Percentiles rank a stretch among this genome's conserved stretches.
Evolutionary conservation across 2,329 filamentous ascomycete genomes (phyloP).

Genomic region (Exophiala dermatitidis): DNA sequence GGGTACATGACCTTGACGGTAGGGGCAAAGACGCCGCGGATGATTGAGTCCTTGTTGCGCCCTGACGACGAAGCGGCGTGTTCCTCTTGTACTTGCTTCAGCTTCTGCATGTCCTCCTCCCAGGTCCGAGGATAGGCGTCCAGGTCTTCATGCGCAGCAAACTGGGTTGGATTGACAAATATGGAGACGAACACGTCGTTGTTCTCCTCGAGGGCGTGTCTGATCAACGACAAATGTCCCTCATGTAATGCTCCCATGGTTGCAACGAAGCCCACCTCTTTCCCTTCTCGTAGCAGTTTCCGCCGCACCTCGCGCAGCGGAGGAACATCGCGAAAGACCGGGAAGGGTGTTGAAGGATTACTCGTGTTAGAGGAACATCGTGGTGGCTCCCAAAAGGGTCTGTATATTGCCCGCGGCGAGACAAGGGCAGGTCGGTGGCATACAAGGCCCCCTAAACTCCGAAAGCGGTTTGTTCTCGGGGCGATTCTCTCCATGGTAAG

Average conservation of each 20-base stretch:
- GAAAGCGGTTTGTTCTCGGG: slow-evolving; percentile 1
- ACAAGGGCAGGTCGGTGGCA: background rate
- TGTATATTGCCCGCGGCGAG: background rate
- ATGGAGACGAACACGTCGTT: slow-evolving; percentile 83
- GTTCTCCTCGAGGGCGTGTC: slow-evolving; percentile 74
- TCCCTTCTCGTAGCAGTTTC: slow-evolving; percentile 57
- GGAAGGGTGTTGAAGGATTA: slow-evolving; percentile 42
- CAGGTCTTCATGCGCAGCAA: slow-evolving; percentile 81
- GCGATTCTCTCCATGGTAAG: slow-evolving; percentile 8
- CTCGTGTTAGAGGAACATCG: slow-evolving; percentile 2
- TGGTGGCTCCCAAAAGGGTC: background rate
- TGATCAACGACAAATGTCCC: slow-evolving; percentile 80
- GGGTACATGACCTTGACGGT: slow-evolving; percentile 83
- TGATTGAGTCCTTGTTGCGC: slow-evolving; percentile 51
- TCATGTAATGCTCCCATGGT: slow-evolving; percentile 97
- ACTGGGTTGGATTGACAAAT: slow-evolving; percentile 96
- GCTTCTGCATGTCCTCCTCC: slow-evolving; percentile 62
- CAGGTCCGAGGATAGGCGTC: slow-evolving; percentile 85
- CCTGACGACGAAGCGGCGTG: slow-evolving; percentile 6
- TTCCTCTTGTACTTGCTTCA: slow-evolving; percentile 49
- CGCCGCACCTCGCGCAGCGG: slow-evolving; percentile 63
- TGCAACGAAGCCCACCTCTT: slow-evolving; percentile 78
- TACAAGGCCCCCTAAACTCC: background rate
- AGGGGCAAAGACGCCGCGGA: slow-evolving; percentile 81
- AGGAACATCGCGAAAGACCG: slow-evolving; percentile 68